Evolutionary conservation across 257 asterid species (phyloP).

Genomic region (Gynochthodes officinalis): DNA sequence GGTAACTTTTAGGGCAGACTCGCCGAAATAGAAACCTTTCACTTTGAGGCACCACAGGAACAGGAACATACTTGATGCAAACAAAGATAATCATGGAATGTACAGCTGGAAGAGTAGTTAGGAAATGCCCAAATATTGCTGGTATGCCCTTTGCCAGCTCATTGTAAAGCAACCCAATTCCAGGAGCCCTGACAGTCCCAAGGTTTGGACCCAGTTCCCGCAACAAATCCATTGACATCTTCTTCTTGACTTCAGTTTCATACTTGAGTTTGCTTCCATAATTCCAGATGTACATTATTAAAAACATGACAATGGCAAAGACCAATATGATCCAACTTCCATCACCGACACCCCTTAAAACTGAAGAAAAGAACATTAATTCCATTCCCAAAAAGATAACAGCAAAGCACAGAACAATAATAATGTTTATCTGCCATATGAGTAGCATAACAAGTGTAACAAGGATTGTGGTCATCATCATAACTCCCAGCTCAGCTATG

Average conservation of each 20-base stretch:
- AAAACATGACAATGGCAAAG: slow-evolving; percentile 67
- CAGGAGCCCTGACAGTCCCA: slow-evolving; percentile 94
- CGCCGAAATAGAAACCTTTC: slow-evolving; percentile 91
- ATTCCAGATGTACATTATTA: slow-evolving; percentile 92
- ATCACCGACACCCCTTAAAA: slow-evolving; percentile 88
- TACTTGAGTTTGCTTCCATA: slow-evolving; percentile 88
- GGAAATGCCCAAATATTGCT: slow-evolving; percentile 88
- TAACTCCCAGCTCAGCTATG: slow-evolving; percentile 94
- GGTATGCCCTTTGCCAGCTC: slow-evolving; percentile 96
- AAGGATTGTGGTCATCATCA: slow-evolving; percentile 88
- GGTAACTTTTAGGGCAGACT: slow-evolving; percentile 80
- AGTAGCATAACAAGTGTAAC: slow-evolving; percentile 96
- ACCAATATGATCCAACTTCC: slow-evolving; percentile 97
- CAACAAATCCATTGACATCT: slow-evolving; percentile 83
- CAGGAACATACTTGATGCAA: slow-evolving; percentile 87
- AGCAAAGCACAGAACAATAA: slow-evolving; percentile 62
- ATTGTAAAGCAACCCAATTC: slow-evolving; percentile 84
- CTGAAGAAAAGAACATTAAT: slow-evolving; percentile 75
- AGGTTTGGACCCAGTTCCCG: slow-evolving; percentile 81
- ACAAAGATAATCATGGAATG: slow-evolving; percentile 96
- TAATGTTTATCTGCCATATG: slow-evolving; percentile 86
- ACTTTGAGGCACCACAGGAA: slow-evolving; percentile 80
- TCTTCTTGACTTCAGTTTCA: slow-evolving; percentile 83
- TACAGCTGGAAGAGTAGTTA: slow-evolving; percentile 89
- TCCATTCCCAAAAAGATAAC: slow-evolving; percentile 79